phyloP scores from a whole-genome alignment of 768 basidiomycete genomes.

The Suillus fuscotomentosus region DNA sequence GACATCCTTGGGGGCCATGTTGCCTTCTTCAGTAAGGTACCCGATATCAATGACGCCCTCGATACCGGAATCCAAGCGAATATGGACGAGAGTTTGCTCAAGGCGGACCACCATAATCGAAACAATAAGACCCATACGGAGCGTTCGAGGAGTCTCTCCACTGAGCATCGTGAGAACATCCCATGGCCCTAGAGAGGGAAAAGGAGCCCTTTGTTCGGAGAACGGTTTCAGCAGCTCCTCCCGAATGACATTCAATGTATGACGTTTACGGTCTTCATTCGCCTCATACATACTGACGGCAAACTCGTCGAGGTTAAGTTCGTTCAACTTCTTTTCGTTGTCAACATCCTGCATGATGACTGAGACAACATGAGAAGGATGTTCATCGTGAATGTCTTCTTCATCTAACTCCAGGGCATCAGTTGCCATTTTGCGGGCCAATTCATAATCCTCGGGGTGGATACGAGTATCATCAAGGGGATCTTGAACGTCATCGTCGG shows the following conservation, averaged over 20 bases:
- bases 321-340: slow-evolving; percentile 76
- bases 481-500: slow-evolving; percentile 73
- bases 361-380: slow-evolving; percentile 87
- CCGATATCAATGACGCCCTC: slow-evolving; percentile 72
- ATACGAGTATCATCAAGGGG: slow-evolving; percentile 94
- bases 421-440: slow-evolving; percentile 97
- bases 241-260: slow-evolving; percentile 86
- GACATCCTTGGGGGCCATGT: slow-evolving; percentile 40
- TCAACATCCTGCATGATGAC: slow-evolving; percentile 83
- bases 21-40: slow-evolving; percentile 53
- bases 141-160: slow-evolving; percentile 80
- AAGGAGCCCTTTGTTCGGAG: slow-evolving; percentile 67
- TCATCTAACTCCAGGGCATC: slow-evolving; percentile 97
- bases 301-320: slow-evolving; percentile 94
- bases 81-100: slow-evolving; percentile 47
- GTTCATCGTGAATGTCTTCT: slow-evolving; percentile 90
- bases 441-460: slow-evolving; percentile 96
- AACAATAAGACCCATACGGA: slow-evolving; percentile 78
- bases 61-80: slow-evolving; percentile 91
- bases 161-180: slow-evolving; percentile 94
- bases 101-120: slow-evolving; percentile 68
- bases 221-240: slow-evolving; percentile 82
- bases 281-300: slow-evolving; percentile 87
- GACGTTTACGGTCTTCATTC: slow-evolving; percentile 82
- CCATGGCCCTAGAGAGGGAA: slow-evolving; percentile 64